A percentile compares a stretch with the other conserved stretches of the same genome.
phyloP scores from a whole-genome alignment of 495 filamentous ascomycete genomes.

The Talaromyces wortmannii region DNA sequence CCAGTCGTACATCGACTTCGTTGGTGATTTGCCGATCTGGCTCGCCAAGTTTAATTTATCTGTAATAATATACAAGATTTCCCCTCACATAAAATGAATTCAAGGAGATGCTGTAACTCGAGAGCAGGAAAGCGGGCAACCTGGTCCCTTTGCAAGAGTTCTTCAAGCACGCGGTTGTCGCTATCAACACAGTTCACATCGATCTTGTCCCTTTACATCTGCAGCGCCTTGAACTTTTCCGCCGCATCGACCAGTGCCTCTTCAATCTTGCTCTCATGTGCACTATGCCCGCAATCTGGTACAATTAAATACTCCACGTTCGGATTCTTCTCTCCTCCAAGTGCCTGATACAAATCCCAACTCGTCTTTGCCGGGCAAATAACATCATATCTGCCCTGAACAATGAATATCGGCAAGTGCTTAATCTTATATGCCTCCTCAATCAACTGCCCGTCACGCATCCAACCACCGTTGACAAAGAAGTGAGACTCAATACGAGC shows the following conservation, averaged over 20 bases:
- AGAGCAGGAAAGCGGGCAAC: too few relatives aligned
- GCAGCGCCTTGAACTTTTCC: background rate
- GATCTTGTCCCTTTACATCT: background rate
- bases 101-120: too few relatives aligned
- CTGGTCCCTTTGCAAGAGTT: too few relatives aligned
- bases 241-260: background rate
- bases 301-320: background rate
- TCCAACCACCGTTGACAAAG: background rate
- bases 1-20: too few relatives aligned
- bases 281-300: background rate
- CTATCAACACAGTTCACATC: too few relatives aligned
- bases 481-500: background rate
- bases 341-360: background rate
- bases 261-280: background rate
- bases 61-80: too few relatives aligned
- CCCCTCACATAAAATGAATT: too few relatives aligned
- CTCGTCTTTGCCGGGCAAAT: background rate
- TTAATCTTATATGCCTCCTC: background rate
- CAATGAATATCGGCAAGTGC: background rate
- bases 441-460: background rate
- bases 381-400: background rate
- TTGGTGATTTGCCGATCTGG: too few relatives aligned
- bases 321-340: background rate
- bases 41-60: too few relatives aligned
- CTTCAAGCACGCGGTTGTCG: too few relatives aligned